Percentiles rank a stretch among this genome's conserved stretches.
These are phyloP conservation scores for Podospora sp. DNA, from an alignment of 495 filamentous ascomycete genomes.

Conservation along the genomic window DNA sequence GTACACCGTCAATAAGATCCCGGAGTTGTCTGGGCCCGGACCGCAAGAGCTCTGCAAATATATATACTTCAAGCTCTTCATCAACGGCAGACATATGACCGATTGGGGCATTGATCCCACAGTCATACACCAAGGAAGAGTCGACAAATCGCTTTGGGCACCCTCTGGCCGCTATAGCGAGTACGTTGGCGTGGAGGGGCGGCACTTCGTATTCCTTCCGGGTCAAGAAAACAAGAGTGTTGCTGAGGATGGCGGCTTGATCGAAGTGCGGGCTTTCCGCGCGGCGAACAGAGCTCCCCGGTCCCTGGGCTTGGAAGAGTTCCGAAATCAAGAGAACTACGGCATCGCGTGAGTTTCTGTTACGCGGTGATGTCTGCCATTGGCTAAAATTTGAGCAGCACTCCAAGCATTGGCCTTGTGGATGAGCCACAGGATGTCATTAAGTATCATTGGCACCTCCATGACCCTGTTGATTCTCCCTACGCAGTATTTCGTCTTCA, in stretches of 20 bases:
- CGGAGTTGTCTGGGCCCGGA: background rate
- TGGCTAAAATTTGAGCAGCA: constrained; percentile 31
- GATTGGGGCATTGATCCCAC: constrained; percentile 51
- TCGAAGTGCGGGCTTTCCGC: constrained; percentile 54
- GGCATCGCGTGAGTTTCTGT: constrained; percentile 48
- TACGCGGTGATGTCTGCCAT: background rate
- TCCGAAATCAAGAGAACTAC: constrained; percentile 44
- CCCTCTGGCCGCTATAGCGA: constrained; percentile 33
- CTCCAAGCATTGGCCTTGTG: constrained; percentile 48
- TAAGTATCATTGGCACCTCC: constrained; percentile 50
- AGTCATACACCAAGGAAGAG: constrained; percentile 34
- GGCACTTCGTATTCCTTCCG: constrained; percentile 47
- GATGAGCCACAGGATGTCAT: constrained; percentile 50
- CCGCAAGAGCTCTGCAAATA: constrained; percentile 37
- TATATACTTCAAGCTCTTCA: constrained; percentile 54
- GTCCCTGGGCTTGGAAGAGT: constrained; percentile 40
- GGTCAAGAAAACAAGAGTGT: constrained; percentile 37
- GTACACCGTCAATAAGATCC: constrained; percentile 37
- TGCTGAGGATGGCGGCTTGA: constrained; percentile 54
- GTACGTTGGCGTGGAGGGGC: constrained; percentile 41
- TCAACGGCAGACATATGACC: constrained; percentile 50
- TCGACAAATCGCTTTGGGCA: constrained; percentile 48
- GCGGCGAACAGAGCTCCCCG: constrained; percentile 41
- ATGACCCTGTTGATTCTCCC: constrained; percentile 51
- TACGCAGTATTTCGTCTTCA: constrained; percentile 53